Evolutionary conservation across 2,329 filamentous ascomycete species (phyloP), one percentile per base, ranked within the genome.

Genomic region (Rugonectria rugulosa): DNA sequence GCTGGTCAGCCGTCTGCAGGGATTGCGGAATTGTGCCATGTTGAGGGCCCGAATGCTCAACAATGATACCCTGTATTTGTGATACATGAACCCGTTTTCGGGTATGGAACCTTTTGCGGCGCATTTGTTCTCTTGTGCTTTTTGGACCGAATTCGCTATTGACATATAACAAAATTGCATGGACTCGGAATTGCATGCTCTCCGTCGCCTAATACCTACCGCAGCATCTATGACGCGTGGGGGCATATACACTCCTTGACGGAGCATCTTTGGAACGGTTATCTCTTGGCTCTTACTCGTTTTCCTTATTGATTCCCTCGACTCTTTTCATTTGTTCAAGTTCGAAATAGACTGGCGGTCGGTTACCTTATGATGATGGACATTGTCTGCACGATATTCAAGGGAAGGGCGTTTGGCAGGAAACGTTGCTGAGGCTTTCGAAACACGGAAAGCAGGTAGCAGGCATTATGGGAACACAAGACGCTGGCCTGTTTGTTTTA

Each of bases 311-410:
- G 62, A 67, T 67, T 67, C 62, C 62, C 47, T 66, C 56, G 60
- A 61, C 65, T 46, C 46, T 49, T 60, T 60, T 61, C 37, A 48
- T 66, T 68, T 63, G 57, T 62, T 68, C 58, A 64, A 59, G 59
- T 61, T 60, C 51, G 59, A 59, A 59, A 69, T 69, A 69, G 67
- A 69, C 62, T 65, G 64, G 64, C 49, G 58, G 62, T 52, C 52
- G 62, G 65, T 60, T 62, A 64, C 63, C 59, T 67, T 56, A 68
- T 47, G 65, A 68, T 57, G 56, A 69, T 56, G 57, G 60, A 63
- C 57, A 65, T 51, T 65, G 54, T 60, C 62, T 66, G 58, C 66
- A 68, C 57, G 59, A 66, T 56, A 61, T 57, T 65, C 48, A 61
- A 57, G 60, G 65, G 42, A 56, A 59, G 60, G 63, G 65, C 68